phyloP scores from a whole-genome alignment of 306 rosid species.

The Vigna radiata region DNA sequence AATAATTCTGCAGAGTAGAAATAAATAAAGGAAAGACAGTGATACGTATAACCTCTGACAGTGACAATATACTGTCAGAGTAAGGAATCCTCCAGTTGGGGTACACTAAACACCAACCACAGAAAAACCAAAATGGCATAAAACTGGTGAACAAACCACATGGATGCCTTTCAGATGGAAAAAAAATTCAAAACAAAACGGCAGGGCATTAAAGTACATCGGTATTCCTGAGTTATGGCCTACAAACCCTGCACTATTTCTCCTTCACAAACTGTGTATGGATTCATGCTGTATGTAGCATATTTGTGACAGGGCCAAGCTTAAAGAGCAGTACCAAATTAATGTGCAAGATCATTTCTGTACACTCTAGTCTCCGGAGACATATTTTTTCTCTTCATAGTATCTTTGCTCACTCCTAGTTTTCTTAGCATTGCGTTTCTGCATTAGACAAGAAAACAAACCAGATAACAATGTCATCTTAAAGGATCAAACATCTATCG shows the following conservation, averaged over 20 bases:
- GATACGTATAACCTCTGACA: slow-evolving; percentile 6
- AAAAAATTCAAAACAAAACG: slow-evolving; percentile 44
- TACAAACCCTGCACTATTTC: slow-evolving; percentile 40
- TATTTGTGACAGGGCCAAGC: slow-evolving; percentile 44
- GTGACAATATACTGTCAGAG: slow-evolving; percentile 27
- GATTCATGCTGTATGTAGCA: slow-evolving; percentile 41
- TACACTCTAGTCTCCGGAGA: slow-evolving; percentile 75
- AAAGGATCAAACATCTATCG: not conserved
- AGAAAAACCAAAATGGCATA: slow-evolving; percentile 49
- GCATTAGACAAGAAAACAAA: slow-evolving; percentile 44
- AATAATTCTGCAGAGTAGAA: slow-evolving; percentile 2
- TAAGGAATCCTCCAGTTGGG: not conserved
- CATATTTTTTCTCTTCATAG: slow-evolving; percentile 77
- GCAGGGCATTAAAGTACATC: slow-evolving; percentile 35
- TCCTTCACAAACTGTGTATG: slow-evolving; percentile 40
- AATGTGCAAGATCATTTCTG: slow-evolving; percentile 33
- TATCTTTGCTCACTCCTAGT: slow-evolving; percentile 80
- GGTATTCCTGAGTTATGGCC: slow-evolving; percentile 35
- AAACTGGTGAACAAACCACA: slow-evolving; percentile 38
- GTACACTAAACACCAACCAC: slow-evolving; percentile 32
- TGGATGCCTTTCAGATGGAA: slow-evolving; percentile 34
- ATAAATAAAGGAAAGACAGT: not conserved
- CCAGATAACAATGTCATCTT: not conserved
- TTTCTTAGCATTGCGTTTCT: slow-evolving; percentile 95
- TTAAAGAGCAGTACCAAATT: slow-evolving; percentile 35